Evolutionary conservation across 1,139 yeast species (phyloP).

Genomic region (Geotrichum bryndzae): DNA sequence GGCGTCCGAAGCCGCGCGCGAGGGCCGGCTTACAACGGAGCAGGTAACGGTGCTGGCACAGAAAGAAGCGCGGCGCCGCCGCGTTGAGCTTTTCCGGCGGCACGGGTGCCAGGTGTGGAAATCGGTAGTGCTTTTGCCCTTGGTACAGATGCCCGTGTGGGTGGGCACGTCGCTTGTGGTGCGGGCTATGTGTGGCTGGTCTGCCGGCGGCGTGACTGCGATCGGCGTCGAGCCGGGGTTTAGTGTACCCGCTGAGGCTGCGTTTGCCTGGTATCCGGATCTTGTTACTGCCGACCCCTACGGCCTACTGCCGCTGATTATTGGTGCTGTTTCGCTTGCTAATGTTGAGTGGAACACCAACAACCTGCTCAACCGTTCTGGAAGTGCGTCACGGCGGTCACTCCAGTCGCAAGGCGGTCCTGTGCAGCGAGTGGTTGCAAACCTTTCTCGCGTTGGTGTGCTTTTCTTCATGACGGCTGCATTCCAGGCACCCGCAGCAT

Average conservation of each 20-base stretch:
- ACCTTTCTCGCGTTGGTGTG: constrained; percentile 65
- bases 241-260: constrained; percentile 40
- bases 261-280: constrained; percentile 55
- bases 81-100: constrained; percentile 58
- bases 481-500: constrained; percentile 77
- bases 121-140: constrained; percentile 58
- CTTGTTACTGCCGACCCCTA: constrained; percentile 57
- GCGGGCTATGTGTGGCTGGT: constrained; percentile 74
- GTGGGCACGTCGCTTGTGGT: constrained; percentile 68
- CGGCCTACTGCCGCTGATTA: constrained; percentile 58
- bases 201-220: constrained; percentile 32
- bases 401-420: constrained; percentile 37
- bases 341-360: constrained; percentile 75
- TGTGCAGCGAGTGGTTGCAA: constrained; percentile 50
- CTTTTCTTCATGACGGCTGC: constrained; percentile 79
- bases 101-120: constrained; percentile 77
- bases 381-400: constrained; percentile 26
- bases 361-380: constrained; percentile 43
- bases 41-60: constrained; percentile 67
- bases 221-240: constrained; percentile 52
- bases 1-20: constrained; percentile 35
- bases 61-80: constrained; percentile 72
- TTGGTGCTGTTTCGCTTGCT: constrained; percentile 65
- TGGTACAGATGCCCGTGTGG: constrained; percentile 87
- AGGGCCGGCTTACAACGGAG: constrained; percentile 54